phyloP scores from a whole-genome alignment of 345 rosid genomes.

The Eucalyptus microcorys region DNA sequence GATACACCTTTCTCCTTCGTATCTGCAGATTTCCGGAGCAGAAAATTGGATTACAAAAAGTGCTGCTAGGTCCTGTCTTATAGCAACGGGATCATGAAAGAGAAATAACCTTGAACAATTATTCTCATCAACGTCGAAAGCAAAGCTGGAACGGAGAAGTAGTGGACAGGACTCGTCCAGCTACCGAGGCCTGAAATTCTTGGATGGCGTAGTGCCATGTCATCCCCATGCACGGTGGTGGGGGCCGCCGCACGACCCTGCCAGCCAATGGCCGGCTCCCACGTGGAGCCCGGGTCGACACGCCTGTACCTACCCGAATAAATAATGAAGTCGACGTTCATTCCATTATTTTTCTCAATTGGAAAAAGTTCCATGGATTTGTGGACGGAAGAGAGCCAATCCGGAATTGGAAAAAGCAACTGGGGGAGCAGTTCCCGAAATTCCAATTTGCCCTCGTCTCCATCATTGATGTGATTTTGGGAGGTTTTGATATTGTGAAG shows the following conservation, averaged over 20 bases:
- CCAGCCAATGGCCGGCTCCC: background rate
- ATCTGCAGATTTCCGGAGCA: background rate
- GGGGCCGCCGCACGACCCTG: background rate
- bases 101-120: background rate
- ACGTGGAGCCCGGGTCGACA: background rate
- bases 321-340: background rate
- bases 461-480: background rate
- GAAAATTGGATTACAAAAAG: background rate
- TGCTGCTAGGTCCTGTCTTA: background rate
- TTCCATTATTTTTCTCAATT: background rate
- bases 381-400: background rate
- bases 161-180: constrained; percentile 18
- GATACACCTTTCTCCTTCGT: background rate
- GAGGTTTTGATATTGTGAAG: background rate
- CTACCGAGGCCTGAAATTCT: background rate
- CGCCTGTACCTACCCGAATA: background rate
- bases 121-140: background rate
- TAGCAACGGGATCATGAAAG: background rate
- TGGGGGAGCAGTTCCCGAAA: background rate
- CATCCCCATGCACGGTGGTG: background rate
- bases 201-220: constrained; percentile 19
- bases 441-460: background rate
- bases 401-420: background rate
- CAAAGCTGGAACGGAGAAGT: background rate
- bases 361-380: background rate